These are phyloP conservation scores for Fonsecaea multimorphosa DNA, from an alignment of 2,329 filamentous ascomycete species.

Conservation along the genomic window DNA sequence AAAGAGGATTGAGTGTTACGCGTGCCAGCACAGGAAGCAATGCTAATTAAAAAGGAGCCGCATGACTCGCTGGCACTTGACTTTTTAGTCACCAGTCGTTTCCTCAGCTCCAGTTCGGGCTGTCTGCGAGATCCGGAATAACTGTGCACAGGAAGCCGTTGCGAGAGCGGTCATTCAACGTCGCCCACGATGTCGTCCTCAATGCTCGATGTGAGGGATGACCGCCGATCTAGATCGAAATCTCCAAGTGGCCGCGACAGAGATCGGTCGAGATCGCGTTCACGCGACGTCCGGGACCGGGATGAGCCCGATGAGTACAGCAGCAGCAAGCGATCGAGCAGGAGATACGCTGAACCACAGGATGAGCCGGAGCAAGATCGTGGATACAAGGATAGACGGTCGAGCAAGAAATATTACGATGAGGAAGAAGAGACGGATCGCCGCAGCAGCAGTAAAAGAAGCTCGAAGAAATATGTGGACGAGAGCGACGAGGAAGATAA, in stretches of 20 bases:
- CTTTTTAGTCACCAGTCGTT: conserved; percentile 15
- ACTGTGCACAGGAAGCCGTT: conserved; percentile 2
- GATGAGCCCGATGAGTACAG: conserved; percentile 41
- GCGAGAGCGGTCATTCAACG: neutral
- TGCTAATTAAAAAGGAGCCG: conserved; percentile 12
- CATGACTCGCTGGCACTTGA: conserved; percentile 22
- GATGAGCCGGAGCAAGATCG: conserved; percentile 37
- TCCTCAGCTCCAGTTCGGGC: conserved; percentile 8
- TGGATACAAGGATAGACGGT: conserved; percentile 30
- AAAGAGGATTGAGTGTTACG: conserved; percentile 11
- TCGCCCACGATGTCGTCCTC: conserved; percentile 27
- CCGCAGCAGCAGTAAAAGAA: conserved; percentile 34
- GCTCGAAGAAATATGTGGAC: conserved; percentile 42
- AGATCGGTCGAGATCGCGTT: conserved; percentile 50
- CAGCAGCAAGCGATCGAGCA: conserved; percentile 28
- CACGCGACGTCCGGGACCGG: conserved; percentile 50
- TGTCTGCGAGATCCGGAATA: neutral
- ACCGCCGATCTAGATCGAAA: conserved; percentile 51
- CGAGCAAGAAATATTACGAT: conserved; percentile 42
- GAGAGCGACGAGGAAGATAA: conserved; percentile 31
- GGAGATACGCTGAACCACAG: conserved; percentile 42
- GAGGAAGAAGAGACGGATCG: conserved; percentile 41
- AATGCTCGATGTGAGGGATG: conserved; percentile 36
- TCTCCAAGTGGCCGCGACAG: conserved; percentile 49
- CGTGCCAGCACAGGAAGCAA: conserved; percentile 14